Base-by-base conservation (phyloP, 139 green algal species). In the Chlorella vulgaris region DNA sequence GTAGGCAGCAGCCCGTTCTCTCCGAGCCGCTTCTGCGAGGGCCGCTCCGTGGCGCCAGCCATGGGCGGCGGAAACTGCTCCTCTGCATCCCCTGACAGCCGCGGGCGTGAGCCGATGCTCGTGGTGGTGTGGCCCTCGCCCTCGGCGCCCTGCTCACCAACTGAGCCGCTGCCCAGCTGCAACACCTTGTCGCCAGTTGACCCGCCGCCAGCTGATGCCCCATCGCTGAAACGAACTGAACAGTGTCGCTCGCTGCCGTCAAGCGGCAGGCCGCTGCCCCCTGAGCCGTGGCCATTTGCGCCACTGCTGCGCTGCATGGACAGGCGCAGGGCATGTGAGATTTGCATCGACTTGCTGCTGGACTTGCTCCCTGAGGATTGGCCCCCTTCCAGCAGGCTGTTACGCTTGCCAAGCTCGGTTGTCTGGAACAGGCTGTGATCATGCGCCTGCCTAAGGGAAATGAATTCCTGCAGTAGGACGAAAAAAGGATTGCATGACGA, bases 391-490 rank as follows among this genome's bases (percentile, higher is more conserved):
- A 80, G 74, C 74, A 80, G 74, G 28, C 29, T 42, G 39, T 10
- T 38, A n/a, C 74, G 58, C 28, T 39, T 36, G 2, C 29, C 74
- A 55, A 70, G 58, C 55, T 58, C 29, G 24, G 74, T 68, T 38
- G 38, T 80, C 28, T 39, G n/a, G 6, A 80, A 26, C 58, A 69
- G 58, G 38, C 28, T 28, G 38, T 80, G 24, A n/a, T 80, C 74
- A 38, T 69, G 39, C 15, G 58, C 74, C 39, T 80, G 74, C 13
- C 58, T 36, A 55, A 71, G 74, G 0, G 74, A 60, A 28, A 80
- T 80, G 58, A 70, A 80, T 58, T 80, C 74, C 74, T 80, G 58
- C 74, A 15, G 24, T 13, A n/a, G n/a, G n/a, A n/a, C n/a, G n/a
- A n/a, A n/a, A n/a, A n/a, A n/a, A n/a, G n/a, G n/a, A n/a, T n/a